These are phyloP conservation scores for Sugiyamaella pinicola DNA, from an alignment of 1,139 yeast genomes.

Conservation along the genomic window DNA sequence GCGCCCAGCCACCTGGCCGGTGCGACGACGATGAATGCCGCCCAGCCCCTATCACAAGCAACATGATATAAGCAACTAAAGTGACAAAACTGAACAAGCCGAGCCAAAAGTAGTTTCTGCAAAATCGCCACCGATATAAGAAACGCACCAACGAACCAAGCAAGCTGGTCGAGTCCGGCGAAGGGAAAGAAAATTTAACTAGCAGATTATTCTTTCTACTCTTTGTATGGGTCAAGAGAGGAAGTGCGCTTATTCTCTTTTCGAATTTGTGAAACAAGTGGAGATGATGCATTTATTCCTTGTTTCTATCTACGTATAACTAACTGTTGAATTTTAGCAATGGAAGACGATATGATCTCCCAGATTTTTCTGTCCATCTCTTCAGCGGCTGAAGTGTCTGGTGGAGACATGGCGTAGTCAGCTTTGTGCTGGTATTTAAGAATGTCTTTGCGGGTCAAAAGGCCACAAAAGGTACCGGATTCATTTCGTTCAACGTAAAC, in stretches of 20 bases:
- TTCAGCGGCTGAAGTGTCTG: slow-evolving; percentile 30
- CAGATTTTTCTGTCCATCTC: slow-evolving; percentile 34
- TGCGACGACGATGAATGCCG: neutral
- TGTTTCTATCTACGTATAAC: slow-evolving; percentile 2
- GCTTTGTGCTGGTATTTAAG: slow-evolving; percentile 49
- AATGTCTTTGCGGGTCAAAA: slow-evolving; percentile 68
- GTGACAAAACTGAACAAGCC: no score
- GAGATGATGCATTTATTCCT: neutral
- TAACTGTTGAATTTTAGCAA: slow-evolving; percentile 10
- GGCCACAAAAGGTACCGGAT: slow-evolving; percentile 55
- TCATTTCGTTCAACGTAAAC: slow-evolving; percentile 59
- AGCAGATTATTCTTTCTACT: no score
- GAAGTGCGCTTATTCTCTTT: no score
- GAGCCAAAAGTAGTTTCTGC: no score
- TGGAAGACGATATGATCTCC: slow-evolving; percentile 21
- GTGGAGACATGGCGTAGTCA: slow-evolving; percentile 27
- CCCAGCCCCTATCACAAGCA: no score
- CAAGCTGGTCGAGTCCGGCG: no score
- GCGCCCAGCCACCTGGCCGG: slow-evolving; percentile 1
- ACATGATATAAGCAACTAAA: no score
- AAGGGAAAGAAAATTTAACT: no score
- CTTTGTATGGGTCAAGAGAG: no score
- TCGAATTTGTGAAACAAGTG: no score
- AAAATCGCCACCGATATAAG: no score
- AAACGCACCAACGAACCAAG: no score